Evolutionary conservation across 208 protist genomes (phyloP).

Genomic region (Wallacemonas sp.): DNA sequence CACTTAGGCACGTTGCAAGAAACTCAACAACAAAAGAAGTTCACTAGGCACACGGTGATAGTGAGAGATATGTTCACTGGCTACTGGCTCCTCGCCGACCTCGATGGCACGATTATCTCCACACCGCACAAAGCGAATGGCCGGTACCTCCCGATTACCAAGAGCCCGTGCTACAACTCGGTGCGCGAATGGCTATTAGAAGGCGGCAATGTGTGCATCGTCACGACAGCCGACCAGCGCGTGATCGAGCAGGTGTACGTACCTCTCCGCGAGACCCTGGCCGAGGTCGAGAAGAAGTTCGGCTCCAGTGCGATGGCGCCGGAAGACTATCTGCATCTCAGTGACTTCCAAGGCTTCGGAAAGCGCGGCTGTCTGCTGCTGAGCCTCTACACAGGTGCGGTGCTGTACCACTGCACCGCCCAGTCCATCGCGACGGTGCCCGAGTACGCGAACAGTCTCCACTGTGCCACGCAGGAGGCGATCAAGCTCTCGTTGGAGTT

Average conservation of each 20-base stretch:
- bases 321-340: neutral
- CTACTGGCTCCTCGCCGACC: conserved; percentile 78
- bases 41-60: too few species aligned
- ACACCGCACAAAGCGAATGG: conserved; percentile 88
- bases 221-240: conserved; percentile 79
- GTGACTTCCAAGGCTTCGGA: neutral
- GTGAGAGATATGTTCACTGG: conserved; percentile 66
- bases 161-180: conserved; percentile 58
- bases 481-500: conserved; percentile 36
- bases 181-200: conserved; percentile 65
- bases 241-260: conserved; percentile 75
- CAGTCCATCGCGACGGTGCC: conserved; percentile 46
- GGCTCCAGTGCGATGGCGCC: neutral
- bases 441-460: conserved; percentile 52
- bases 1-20: too few species aligned
- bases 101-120: conserved; percentile 83
- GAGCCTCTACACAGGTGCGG: conserved; percentile 77
- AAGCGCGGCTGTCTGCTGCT: conserved; percentile 70
- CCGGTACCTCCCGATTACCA: conserved; percentile 57
- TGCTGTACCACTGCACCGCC: conserved; percentile 70
- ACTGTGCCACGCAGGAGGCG: conserved; percentile 64
- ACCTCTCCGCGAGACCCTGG: conserved; percentile 34
- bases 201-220: conserved; percentile 78
- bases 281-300: conserved; percentile 8
- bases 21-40: too few species aligned